Base-by-base conservation (phyloP, 106 monocot species). In the Agapanthus africanus region DNA sequence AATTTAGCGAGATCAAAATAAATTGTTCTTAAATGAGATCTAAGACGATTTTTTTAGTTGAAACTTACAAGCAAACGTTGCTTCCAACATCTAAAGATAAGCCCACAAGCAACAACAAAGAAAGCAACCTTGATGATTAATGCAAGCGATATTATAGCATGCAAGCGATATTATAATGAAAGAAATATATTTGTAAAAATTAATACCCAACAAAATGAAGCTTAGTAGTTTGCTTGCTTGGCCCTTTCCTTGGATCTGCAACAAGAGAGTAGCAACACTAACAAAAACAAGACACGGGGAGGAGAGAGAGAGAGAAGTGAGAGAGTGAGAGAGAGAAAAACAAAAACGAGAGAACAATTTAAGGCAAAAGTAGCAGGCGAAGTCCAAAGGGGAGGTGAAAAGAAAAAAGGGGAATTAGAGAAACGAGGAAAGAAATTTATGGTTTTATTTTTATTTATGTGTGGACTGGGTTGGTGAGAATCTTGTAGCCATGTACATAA, bases 401-500 rank as follows among this genome's bases (percentile, higher is more conserved):
- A 61, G 18, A 54, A 56, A 28, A 56, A 56, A 6, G 28, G 28
- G 9, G 56, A 8, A 61, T 15, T 61, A 61, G 61, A 61, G 61
- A n/a, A 61, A 61, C 61, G 35, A 61, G 33, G 35, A 19, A n/a
- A 25, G n/a, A 21, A 36, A 61, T 35, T 61, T 61, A n/a, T n/a
- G 33, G 35, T 35, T 8, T 35, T n/a, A 0, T 61, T 61, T 61
- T n/a, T n/a, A n/a, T n/a, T n/a, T n/a, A n/a, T 19, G 33, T 61
- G 61, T 61, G 33, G 33, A 18, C 7, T 61, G 33, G 61, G 61
- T 61, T 61, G 59, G 33, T 61, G 61, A 33, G 61, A 61, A 61
- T 36, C 18, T 35, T 61, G 36, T 61, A 61, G 36, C 61, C 61
- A 36, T n/a, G 61, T 61, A 36, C 6, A 35, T 28, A 10, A 3